phyloP scores from a whole-genome alignment of 1,284 basidiomycete genomes.

The Neolentinus lepideus region DNA sequence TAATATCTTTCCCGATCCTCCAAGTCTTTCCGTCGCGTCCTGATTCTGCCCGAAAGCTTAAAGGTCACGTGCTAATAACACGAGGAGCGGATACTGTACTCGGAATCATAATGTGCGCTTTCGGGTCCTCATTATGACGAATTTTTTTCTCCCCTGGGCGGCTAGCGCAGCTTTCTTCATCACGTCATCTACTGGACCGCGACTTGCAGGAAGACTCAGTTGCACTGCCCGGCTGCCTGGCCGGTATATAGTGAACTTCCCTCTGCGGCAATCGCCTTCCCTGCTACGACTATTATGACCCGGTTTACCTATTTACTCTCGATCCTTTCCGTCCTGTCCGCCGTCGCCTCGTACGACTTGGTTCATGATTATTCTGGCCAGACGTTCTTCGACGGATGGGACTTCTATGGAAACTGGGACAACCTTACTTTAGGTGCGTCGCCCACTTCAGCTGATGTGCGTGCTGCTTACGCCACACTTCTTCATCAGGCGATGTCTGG shows the following conservation, averaged over 20 bases:
- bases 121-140: not conserved
- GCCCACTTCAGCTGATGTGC: not conserved
- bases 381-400: constrained; percentile 54
- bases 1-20: too few relatives aligned
- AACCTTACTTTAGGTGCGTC: constrained; percentile 58
- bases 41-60: not conserved
- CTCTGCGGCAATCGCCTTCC: not conserved
- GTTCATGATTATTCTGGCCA: constrained; percentile 42
- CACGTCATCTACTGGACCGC: too few relatives aligned
- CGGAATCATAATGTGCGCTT: not conserved
- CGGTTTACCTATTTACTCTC: not conserved
- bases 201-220: too few relatives aligned
- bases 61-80: not conserved
- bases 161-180: too few relatives aligned
- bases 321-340: not conserved
- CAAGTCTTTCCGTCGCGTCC: not conserved
- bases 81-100: not conserved
- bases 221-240: too few relatives aligned
- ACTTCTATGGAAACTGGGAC: constrained; percentile 51
- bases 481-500: constrained; percentile 37
- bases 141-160: not conserved
- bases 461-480: not conserved
- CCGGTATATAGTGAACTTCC: not conserved
- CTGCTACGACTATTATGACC: not conserved
- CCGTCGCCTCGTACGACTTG: constrained; percentile 26